Evolutionary conservation across 2,329 filamentous ascomycete species (phyloP).

Genomic region (Pseudogymnoascus verrucosus): DNA sequence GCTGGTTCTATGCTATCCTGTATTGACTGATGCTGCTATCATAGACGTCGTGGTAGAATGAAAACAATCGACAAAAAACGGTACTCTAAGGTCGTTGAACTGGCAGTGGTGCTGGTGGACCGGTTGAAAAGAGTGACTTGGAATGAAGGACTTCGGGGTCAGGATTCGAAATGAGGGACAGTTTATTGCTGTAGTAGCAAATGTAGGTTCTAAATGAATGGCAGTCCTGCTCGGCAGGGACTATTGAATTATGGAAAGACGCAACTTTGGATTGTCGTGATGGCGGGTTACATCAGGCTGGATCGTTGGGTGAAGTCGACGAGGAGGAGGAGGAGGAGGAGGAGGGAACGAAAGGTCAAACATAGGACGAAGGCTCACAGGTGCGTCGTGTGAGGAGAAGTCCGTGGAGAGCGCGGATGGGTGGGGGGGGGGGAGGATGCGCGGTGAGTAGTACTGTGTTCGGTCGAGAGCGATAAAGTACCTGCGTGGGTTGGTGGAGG

Average conservation of each 20-base stretch:
- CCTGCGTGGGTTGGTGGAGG: background rate
- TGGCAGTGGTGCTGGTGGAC: background rate
- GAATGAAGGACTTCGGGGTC: background rate
- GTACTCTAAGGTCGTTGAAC: background rate
- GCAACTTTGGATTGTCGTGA: background rate
- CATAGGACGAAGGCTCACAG: background rate
- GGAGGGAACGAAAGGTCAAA: background rate
- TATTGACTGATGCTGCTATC: background rate
- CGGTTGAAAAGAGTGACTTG: background rate
- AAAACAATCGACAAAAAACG: background rate
- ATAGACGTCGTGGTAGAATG: background rate
- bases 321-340: background rate
- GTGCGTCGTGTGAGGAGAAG: background rate
- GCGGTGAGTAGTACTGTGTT: background rate
- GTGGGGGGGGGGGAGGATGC: background rate
- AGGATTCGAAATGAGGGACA: background rate
- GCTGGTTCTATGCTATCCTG: background rate
- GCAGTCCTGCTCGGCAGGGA: background rate
- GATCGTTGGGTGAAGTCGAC: background rate
- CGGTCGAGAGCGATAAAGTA: background rate
- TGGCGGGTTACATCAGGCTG: background rate
- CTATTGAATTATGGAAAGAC: background rate
- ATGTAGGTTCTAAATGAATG: background rate
- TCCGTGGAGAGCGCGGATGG: background rate
- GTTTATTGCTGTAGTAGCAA: background rate